Percentiles rank a stretch among this genome's conserved stretches.
Conservation (phyloP, 495 filamentous ascomycete genomes). For the Rostrohypoxylon terebratum region DNA sequence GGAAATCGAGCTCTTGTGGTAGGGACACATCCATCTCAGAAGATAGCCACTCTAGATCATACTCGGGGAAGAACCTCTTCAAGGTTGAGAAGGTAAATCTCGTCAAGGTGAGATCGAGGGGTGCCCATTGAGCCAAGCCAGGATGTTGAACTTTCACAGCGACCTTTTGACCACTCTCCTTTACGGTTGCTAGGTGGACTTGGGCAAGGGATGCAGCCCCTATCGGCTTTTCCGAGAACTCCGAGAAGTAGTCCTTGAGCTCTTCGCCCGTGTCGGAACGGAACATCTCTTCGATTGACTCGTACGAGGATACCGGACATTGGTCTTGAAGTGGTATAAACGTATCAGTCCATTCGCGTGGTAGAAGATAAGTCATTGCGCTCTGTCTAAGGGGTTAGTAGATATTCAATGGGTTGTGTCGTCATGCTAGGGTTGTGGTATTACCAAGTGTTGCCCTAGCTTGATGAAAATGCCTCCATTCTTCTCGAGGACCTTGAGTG, state of each 20-base stretch:
- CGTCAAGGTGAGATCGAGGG: constrained; percentile 87
- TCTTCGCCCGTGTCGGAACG: constrained; percentile 80
- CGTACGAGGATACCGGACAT: constrained; percentile 92
- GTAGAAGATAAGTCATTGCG: constrained; percentile 96
- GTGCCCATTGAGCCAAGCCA: constrained; percentile 88
- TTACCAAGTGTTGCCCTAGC: constrained; percentile 88
- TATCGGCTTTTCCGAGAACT: constrained; percentile 82
- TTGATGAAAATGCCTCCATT: constrained; percentile 99
- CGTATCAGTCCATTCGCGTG: constrained; percentile 92
- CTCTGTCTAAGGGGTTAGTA: constrained; percentile 61
- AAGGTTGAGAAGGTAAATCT: constrained; percentile 88
- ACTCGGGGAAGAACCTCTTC: constrained; percentile 95
- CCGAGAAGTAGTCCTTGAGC: constrained; percentile 84
- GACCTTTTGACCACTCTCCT: constrained; percentile 86
- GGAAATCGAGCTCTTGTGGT: constrained; percentile 92
- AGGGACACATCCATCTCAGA: constrained; percentile 92
- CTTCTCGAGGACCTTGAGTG: constrained; percentile 86
- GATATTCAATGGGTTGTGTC: background rate
- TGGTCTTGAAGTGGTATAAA: constrained; percentile 97
- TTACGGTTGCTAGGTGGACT: constrained; percentile 90
- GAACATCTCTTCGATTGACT: constrained; percentile 90
- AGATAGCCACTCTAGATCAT: constrained; percentile 95
- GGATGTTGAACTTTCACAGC: constrained; percentile 99
- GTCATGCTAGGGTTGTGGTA: background rate
- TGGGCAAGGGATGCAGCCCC: constrained; percentile 96